phyloP scores from a whole-genome alignment of 148 eudicot genomes.

The Arbutus unedo region DNA sequence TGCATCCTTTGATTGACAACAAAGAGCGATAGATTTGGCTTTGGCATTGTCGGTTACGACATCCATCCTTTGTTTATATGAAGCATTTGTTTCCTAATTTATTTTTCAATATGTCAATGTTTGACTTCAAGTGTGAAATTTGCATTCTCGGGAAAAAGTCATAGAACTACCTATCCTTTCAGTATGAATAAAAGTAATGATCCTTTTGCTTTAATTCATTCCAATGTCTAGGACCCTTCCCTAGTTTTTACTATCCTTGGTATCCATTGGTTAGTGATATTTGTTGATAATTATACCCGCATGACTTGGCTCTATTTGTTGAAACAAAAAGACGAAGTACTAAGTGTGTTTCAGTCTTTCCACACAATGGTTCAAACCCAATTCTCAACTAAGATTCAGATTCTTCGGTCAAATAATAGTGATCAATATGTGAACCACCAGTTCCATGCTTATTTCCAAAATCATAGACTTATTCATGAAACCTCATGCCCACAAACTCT shows the following conservation, averaged over 20 bases:
- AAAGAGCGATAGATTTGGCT: neutral
- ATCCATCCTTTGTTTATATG: neutral
- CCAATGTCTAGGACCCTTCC: neutral
- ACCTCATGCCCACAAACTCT: neutral
- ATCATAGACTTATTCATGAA: neutral
- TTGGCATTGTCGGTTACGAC: neutral
- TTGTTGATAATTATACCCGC: neutral
- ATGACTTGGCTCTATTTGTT: neutral
- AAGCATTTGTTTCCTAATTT: neutral
- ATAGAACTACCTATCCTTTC: neutral
- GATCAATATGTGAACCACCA: neutral
- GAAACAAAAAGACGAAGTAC: neutral
- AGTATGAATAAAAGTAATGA: neutral
- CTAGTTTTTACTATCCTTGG: neutral
- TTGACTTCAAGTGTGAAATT: neutral
- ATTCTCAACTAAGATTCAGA: neutral
- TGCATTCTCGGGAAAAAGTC: neutral
- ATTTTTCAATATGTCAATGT: neutral
- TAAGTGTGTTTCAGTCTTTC: neutral
- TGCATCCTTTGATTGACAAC: too few species aligned
- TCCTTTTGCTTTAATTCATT: neutral
- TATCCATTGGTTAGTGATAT: neutral
- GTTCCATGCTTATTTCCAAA: neutral
- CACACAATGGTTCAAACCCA: neutral
- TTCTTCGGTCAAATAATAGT: neutral